Percentiles rank a stretch among this genome's conserved stretches.
Evolutionary conservation across 495 filamentous ascomycete genomes (phyloP).

Genomic region (Penicillium samsonianum): DNA sequence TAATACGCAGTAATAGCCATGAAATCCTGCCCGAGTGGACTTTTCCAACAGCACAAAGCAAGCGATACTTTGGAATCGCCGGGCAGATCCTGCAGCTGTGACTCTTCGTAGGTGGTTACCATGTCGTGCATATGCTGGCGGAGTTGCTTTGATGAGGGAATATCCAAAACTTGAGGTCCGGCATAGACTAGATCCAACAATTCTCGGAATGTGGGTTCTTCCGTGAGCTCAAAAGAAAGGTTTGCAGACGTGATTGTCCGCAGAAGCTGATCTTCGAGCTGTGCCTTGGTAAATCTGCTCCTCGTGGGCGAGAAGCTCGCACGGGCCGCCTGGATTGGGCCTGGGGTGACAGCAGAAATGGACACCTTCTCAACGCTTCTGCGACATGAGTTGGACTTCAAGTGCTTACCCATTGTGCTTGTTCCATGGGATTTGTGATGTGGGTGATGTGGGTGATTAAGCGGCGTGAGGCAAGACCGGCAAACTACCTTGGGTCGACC

Average conservation of each 20-base stretch:
- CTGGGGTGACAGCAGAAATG: neutral
- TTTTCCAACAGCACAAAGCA: neutral
- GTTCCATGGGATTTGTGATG: neutral
- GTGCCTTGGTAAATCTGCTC: neutral
- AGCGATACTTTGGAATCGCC: neutral
- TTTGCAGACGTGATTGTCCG: neutral
- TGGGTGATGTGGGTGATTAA: neutral
- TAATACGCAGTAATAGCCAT: neutral
- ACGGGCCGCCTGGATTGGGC: neutral
- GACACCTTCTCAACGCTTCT: neutral
- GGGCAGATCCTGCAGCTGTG: neutral
- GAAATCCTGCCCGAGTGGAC: neutral
- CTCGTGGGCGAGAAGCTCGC: neutral
- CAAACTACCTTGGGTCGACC: neutral
- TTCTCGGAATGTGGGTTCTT: neutral
- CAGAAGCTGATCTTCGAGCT: neutral
- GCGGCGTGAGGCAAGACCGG: neutral
- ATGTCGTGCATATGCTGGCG: neutral
- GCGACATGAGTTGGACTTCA: neutral
- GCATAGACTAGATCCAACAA: neutral
- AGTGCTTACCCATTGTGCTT: neutral
- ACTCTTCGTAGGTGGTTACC: neutral
- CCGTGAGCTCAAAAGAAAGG: neutral
- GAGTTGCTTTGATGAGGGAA: neutral
- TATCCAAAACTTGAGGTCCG: neutral